phyloP scores from a whole-genome alignment of 139 green algal species.

The Chlamydomonas eustigma region DNA sequence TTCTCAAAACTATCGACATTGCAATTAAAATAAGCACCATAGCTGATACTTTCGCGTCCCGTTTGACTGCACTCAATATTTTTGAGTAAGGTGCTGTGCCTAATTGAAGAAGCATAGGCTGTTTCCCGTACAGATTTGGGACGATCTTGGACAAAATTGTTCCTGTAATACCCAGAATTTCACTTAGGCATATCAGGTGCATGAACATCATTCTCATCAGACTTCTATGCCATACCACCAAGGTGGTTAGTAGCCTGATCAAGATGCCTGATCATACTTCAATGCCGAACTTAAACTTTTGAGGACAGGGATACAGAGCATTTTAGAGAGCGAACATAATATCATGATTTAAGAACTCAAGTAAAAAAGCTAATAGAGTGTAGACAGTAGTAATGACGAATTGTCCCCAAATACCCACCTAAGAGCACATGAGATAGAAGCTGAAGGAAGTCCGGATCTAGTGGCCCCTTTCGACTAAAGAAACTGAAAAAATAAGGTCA shows the following conservation, averaged over 20 bases:
- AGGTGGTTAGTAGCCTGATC: too few relatives aligned
- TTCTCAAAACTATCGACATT: too few relatives aligned
- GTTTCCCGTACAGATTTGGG: slow-evolving; percentile 47
- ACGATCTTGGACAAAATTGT: slow-evolving; percentile 42
- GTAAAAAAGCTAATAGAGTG: too few relatives aligned
- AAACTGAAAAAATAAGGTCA: slow-evolving; percentile 29
- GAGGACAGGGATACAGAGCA: neutral
- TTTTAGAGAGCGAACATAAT: neutral
- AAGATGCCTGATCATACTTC: neutral
- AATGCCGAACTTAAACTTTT: neutral
- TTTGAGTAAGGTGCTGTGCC: slow-evolving; percentile 38
- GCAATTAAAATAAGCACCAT: too few relatives aligned
- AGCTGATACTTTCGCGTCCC: too few relatives aligned
- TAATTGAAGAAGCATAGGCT: slow-evolving; percentile 43
- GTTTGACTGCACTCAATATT: slow-evolving; percentile 32
- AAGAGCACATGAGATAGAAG: slow-evolving; percentile 46
- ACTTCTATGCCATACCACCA: too few relatives aligned
- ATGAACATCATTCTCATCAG: too few relatives aligned
- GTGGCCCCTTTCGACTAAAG: slow-evolving; percentile 42
- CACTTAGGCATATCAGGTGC: neutral
- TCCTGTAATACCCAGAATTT: neutral
- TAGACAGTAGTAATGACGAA: too few relatives aligned
- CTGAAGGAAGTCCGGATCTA: slow-evolving; percentile 48
- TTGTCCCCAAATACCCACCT: too few relatives aligned
- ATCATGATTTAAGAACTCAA: too few relatives aligned